Evolutionary conservation across 2,329 filamentous ascomycete species (phyloP), one percentile per base, ranked within the genome.

Genomic region (Clarireedia homoeocarpa): DNA sequence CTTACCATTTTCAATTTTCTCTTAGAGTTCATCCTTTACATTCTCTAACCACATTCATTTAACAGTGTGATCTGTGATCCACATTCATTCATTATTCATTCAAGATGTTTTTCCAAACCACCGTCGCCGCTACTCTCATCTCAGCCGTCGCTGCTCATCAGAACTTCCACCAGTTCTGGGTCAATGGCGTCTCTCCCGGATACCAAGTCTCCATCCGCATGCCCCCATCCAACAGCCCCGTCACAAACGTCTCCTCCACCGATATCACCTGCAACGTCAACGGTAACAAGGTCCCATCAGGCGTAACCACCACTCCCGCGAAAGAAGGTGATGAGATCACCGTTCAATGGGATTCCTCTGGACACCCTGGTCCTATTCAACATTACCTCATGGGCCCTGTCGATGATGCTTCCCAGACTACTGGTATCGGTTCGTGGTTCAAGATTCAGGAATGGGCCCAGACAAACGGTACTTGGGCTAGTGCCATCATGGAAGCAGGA

Each of bases 221-320:
- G 6, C 77, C 78, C 1, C 51, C 66, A 1, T 75, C 71, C 63
- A 84, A 82, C 72, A 75, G 68, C 15, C 78, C 79, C 6, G 72
- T 82, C 10, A 48, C 52, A 51, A 71, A 76, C 57, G 75, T 79
- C 40, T 73, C 62, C 48, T 76, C 74, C 49, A 66, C 72, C 55
- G 73, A 75, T 62, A 75, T 81, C 58, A 72, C 74, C 59, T 81
- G 78, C 67, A 78, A 78, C 57, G 69, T 69, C 15, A 71, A 71
- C 27, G 67, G 72, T 27, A 61, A 61, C 50, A 67, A 57, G 40
- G 68, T 70, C 9, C 62, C 64, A 24, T 61, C 62, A 1, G 68
- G 67, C 42, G 67, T 72, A 17, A 58, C 55, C n/a, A 71, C 70
- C 14, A 58, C 67, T 7, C 55, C 65, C 17, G 70, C 68, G 17